Percentiles rank a stretch among this genome's conserved stretches.
Evolutionary conservation across 2,329 filamentous ascomycete genomes (phyloP).

Genomic region (Mycocentrospora acerina): DNA sequence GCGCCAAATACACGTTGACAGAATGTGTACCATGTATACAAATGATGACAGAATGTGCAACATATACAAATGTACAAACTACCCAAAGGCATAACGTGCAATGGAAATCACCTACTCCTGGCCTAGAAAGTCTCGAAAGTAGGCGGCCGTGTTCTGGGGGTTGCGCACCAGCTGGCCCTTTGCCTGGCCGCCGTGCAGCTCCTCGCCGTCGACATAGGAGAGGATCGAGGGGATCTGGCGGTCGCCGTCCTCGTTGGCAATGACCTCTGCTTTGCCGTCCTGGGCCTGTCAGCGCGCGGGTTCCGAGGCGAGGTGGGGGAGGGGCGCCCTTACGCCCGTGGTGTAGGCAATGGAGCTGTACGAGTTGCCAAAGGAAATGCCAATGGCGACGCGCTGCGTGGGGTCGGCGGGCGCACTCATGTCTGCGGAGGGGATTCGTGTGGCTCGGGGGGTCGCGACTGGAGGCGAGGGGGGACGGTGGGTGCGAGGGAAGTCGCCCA

Average conservation of each 20-base stretch:
- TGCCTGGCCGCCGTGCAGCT: slow-evolving; percentile 94
- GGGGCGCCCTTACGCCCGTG: slow-evolving; percentile 53
- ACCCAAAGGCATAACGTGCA: too few relatives aligned
- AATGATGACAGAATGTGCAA: too few relatives aligned
- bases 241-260: slow-evolving; percentile 99
- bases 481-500: background rate
- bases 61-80: too few relatives aligned
- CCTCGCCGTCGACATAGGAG: slow-evolving; percentile 93
- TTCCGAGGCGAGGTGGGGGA: too few relatives aligned
- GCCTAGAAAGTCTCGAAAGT: slow-evolving; percentile 93
- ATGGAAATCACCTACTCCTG: slow-evolving; percentile 88
- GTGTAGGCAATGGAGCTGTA: slow-evolving; percentile 97
- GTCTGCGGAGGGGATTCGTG: slow-evolving; percentile 9
- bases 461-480: background rate
- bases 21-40: too few relatives aligned
- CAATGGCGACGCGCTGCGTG: slow-evolving; percentile 71
- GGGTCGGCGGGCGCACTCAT: slow-evolving; percentile 56
- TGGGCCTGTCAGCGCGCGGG: slow-evolving; percentile 27
- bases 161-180: slow-evolving; percentile 94
- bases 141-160: slow-evolving; percentile 87
- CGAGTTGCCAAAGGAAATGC: slow-evolving; percentile 96
- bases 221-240: slow-evolving; percentile 94
- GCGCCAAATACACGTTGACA: too few relatives aligned
- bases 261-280: slow-evolving; percentile 95
- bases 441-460: slow-evolving; percentile 1